A percentile compares a stretch with the other conserved stretches of the same genome.
Conservation (phyloP, 495 filamentous ascomycete species). For the Emericellopsis terricola region DNA sequence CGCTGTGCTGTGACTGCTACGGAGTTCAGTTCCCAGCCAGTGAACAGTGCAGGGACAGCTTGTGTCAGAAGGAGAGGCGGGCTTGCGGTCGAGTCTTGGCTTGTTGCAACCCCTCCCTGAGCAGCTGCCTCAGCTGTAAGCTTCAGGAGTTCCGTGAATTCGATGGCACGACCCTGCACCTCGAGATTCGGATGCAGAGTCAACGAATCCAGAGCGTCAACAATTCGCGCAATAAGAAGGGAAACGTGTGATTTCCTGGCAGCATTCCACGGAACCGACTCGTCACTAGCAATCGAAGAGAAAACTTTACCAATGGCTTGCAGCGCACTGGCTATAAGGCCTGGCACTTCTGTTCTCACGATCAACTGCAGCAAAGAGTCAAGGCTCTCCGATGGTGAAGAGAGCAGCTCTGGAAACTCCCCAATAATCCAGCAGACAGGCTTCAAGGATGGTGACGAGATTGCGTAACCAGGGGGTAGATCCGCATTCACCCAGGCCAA, state of each 20-base stretch:
- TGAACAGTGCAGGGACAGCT: constrained; percentile 73
- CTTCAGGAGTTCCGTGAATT: constrained; percentile 76
- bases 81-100: constrained; percentile 35
- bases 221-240: constrained; percentile 60
- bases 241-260: constrained; percentile 49
- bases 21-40: constrained; percentile 75
- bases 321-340: constrained; percentile 55
- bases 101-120: constrained; percentile 37
- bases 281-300: constrained; percentile 38
- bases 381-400: constrained; percentile 44
- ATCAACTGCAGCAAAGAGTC: constrained; percentile 55
- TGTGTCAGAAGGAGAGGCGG: constrained; percentile 69
- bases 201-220: constrained; percentile 62
- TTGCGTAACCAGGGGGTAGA: constrained; percentile 15
- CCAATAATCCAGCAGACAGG: constrained; percentile 71
- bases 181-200: constrained; percentile 70
- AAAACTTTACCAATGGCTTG: constrained; percentile 81
- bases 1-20: constrained; percentile 68
- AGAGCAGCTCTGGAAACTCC: constrained; percentile 61
- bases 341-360: constrained; percentile 31
- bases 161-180: constrained; percentile 89
- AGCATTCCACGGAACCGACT: constrained; percentile 37
- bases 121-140: constrained; percentile 69
- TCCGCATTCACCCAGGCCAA: constrained; percentile 28
- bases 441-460: constrained; percentile 41